A percentile compares a stretch with the other conserved stretches of the same genome.
phyloP scores from a whole-genome alignment of 2,329 filamentous ascomycete genomes.

The Fusarium guadeloupense region DNA sequence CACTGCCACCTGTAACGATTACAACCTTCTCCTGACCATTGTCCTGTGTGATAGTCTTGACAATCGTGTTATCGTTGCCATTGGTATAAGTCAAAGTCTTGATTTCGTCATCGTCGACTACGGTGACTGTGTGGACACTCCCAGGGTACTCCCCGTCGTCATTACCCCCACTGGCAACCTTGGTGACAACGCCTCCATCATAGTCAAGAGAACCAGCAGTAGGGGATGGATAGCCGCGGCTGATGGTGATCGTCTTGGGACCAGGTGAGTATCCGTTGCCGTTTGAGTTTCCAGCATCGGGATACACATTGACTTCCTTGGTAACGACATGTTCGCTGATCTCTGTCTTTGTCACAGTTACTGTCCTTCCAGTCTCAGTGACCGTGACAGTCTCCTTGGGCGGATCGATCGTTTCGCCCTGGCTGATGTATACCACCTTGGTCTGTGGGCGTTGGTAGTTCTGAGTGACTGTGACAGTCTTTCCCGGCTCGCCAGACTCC shows the following conservation, averaged over 20 bases:
- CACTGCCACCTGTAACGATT: slow-evolving; percentile 6
- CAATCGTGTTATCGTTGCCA: neutral
- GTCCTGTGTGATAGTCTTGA: slow-evolving; percentile 29
- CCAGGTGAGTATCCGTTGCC: slow-evolving; percentile 11
- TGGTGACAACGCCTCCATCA: slow-evolving; percentile 19
- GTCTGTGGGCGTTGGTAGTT: slow-evolving; percentile 23
- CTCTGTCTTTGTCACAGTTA: slow-evolving; percentile 39
- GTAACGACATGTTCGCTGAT: slow-evolving; percentile 36
- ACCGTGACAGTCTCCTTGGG: slow-evolving; percentile 43
- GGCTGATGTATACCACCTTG: slow-evolving; percentile 34
- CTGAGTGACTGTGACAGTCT: slow-evolving; percentile 30
- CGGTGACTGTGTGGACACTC: slow-evolving; percentile 23
- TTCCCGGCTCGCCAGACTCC: slow-evolving; percentile 11
- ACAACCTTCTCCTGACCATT: slow-evolving; percentile 27
- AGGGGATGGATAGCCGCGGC: slow-evolving; percentile 11
- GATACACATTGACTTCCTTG: slow-evolving; percentile 30
- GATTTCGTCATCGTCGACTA: slow-evolving; percentile 27
- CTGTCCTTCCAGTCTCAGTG: slow-evolving; percentile 36
- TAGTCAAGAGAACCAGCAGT: slow-evolving; percentile 22
- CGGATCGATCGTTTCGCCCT: slow-evolving; percentile 26
- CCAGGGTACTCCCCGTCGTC: neutral
- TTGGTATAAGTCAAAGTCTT: slow-evolving; percentile 32
- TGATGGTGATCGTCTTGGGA: slow-evolving; percentile 27
- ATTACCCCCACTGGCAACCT: slow-evolving; percentile 2
- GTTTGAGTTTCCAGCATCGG: slow-evolving; percentile 10